Conservation (phyloP, 768 basidiomycete species). For the Tylopilus intermedius region DNA sequence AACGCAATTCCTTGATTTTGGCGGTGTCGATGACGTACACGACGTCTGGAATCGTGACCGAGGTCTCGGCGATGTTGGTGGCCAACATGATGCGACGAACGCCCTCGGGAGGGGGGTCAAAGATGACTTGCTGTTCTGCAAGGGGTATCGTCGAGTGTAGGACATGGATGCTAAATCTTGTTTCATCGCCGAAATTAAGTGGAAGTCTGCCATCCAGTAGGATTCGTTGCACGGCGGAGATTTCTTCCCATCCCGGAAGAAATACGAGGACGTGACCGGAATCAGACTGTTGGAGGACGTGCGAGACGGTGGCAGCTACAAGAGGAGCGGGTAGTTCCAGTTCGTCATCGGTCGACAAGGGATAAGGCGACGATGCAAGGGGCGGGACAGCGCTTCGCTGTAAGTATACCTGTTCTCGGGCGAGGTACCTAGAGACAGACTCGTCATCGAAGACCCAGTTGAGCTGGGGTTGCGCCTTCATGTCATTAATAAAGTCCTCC, state of each 20-base stretch:
- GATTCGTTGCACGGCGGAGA: slow-evolving; percentile 61
- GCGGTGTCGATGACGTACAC: slow-evolving; percentile 91
- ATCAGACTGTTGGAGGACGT: slow-evolving; percentile 67
- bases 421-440: slow-evolving; percentile 64
- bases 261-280: slow-evolving; percentile 90
- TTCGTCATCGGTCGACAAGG: slow-evolving; percentile 40
- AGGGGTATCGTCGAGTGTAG: slow-evolving; percentile 88
- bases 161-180: slow-evolving; percentile 66
- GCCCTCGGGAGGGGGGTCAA: slow-evolving; percentile 72
- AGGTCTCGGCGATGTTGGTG: slow-evolving; percentile 95
- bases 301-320: slow-evolving; percentile 74
- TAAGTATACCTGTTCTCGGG: slow-evolving; percentile 44
- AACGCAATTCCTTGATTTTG: slow-evolving; percentile 82
- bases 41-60: slow-evolving; percentile 91
- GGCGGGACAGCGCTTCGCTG: neutral
- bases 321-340: slow-evolving; percentile 78
- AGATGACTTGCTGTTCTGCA: slow-evolving; percentile 84
- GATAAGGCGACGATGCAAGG: slow-evolving; percentile 5
- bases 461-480: slow-evolving; percentile 38
- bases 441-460: slow-evolving; percentile 71
- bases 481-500: slow-evolving; percentile 63
- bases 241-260: slow-evolving; percentile 92
- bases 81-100: slow-evolving; percentile 85
- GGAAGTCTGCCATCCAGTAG: slow-evolving; percentile 51
- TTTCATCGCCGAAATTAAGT: slow-evolving; percentile 55